Conservation (phyloP, 495 filamentous ascomycete species). For the Penicillium silybi region DNA sequence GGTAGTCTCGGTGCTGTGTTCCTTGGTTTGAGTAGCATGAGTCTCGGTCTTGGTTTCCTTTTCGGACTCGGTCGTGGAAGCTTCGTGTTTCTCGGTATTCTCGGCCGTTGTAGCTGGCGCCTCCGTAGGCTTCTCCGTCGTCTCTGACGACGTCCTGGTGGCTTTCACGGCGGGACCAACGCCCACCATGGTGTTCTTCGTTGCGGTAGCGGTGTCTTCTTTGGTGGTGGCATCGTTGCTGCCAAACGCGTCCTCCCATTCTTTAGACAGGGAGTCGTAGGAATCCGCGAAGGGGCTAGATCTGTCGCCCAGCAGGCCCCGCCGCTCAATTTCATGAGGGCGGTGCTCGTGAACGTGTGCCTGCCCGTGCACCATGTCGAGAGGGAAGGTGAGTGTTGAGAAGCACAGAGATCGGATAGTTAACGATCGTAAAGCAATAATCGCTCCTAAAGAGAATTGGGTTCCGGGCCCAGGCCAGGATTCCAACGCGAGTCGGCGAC, state of each 20-base stretch:
- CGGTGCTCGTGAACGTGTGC: slow-evolving; percentile 18
- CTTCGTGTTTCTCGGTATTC: neutral
- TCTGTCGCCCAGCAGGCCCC: slow-evolving; percentile 7
- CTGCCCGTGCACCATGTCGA: slow-evolving; percentile 27
- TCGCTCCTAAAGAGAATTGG: slow-evolving; percentile 11
- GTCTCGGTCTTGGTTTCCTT: slow-evolving; percentile 1
- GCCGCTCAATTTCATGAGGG: slow-evolving; percentile 10
- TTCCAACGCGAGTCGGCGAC: slow-evolving; percentile 21
- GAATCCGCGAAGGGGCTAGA: slow-evolving; percentile 12
- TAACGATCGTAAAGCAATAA: slow-evolving; percentile 2
- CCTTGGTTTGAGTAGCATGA: slow-evolving; percentile 3
- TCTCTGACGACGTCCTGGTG: slow-evolving; percentile 4
- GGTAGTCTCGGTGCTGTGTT: neutral
- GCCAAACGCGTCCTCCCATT: slow-evolving; percentile 13
- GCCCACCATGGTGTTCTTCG: slow-evolving; percentile 6
- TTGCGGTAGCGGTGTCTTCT: slow-evolving; percentile 3
- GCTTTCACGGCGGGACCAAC: slow-evolving; percentile 20
- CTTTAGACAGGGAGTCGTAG: slow-evolving; percentile 14
- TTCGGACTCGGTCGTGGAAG: neutral
- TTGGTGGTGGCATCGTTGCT: slow-evolving; percentile 6
- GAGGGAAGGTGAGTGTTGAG: neutral
- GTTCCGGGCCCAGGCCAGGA: slow-evolving; percentile 5
- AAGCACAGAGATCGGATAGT: neutral
- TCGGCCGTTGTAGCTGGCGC: neutral
- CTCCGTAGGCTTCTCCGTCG: slow-evolving; percentile 2